Evolutionary conservation across 2,329 filamentous ascomycete species (phyloP), one percentile per base, ranked within the genome.

Genomic region (Alternaria sp.): DNA sequence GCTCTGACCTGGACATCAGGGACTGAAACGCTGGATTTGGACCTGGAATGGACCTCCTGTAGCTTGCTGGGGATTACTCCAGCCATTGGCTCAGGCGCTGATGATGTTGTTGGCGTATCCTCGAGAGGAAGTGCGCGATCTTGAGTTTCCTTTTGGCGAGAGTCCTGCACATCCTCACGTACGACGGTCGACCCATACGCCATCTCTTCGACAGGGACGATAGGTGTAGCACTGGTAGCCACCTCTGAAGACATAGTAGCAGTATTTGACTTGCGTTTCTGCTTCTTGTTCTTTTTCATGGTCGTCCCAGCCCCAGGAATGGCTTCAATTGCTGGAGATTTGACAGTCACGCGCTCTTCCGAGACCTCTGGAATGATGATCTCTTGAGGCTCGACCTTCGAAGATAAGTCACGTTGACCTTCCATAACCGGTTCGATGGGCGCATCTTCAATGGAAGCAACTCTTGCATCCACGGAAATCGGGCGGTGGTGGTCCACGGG

Each of bases 1-100:
- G 31, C 29, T 21, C 28, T 39, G 50, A 23, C 21, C 14, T 14
- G 46, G 10, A 33, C 40, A 36, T 40, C 31, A 28, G 46, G 39
- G 21, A 39, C 13, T 17, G 48, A 36, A 28, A 52, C n/a, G 33
- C 21, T 33, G 9, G 40, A 29, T 41, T 65, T 72, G 8, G 51
- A 54, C 50, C 62, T 74, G 51, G 55, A 59, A 42, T 63, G 62
- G 13, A 67, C 63, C 40, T 65, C 68, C 52, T 65, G 67, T 29
- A 50, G 60, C 54, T 63, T 58, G 42, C 60, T 63, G 14, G 56
- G n/a, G 51, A 44, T n/a, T 37, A 36, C 17, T n/a, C 40, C 51
- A 5, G 36, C 23, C 21, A 48, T 31, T 5, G 24, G 34, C 39
- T 54, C 53, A 17, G 49, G 44, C 54, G 46, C 48, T 48, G 45